These are phyloP conservation scores for Amylocystis lapponica DNA, from an alignment of 768 basidiomycete species.

Conservation along the genomic window DNA sequence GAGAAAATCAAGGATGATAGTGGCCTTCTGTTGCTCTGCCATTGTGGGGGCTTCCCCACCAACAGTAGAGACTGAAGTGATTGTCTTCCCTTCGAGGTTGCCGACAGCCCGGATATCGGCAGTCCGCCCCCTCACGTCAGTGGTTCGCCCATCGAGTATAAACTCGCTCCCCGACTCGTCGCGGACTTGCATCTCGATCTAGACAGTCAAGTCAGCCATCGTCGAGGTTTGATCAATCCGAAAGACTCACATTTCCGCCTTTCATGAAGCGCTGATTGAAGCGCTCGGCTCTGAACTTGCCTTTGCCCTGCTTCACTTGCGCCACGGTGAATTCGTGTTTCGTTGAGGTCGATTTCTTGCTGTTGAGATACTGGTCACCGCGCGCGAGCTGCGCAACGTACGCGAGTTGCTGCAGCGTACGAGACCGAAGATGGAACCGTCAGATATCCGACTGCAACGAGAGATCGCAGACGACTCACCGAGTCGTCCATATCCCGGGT, in stretches of 20 bases:
- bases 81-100: slow-evolving; percentile 25
- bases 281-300: slow-evolving; percentile 18
- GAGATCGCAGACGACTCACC: slow-evolving; percentile 27
- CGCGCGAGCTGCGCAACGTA: slow-evolving; percentile 14
- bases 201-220: neutral
- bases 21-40: slow-evolving; percentile 44
- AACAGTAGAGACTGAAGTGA: slow-evolving; percentile 37
- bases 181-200: slow-evolving; percentile 11
- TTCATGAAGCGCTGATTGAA: slow-evolving; percentile 26
- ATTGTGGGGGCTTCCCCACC: slow-evolving; percentile 53
- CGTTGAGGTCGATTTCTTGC: slow-evolving; percentile 22
- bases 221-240: too few relatives aligned
- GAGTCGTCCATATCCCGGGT: slow-evolving; percentile 30
- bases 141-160: slow-evolving; percentile 17
- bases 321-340: slow-evolving; percentile 16
- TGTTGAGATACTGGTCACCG: slow-evolving; percentile 21
- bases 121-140: slow-evolving; percentile 7
- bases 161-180: slow-evolving; percentile 22
- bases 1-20: slow-evolving; percentile 27
- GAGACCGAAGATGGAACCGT: neutral
- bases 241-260: slow-evolving; percentile 10
- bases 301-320: slow-evolving; percentile 9
- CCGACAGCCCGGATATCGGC: slow-evolving; percentile 20
- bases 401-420: slow-evolving; percentile 9
- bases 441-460: neutral